Percentiles rank a stretch among this genome's conserved stretches.
phyloP scores from a whole-genome alignment of 345 rosid species.

The Eucalyptus polybractea region DNA sequence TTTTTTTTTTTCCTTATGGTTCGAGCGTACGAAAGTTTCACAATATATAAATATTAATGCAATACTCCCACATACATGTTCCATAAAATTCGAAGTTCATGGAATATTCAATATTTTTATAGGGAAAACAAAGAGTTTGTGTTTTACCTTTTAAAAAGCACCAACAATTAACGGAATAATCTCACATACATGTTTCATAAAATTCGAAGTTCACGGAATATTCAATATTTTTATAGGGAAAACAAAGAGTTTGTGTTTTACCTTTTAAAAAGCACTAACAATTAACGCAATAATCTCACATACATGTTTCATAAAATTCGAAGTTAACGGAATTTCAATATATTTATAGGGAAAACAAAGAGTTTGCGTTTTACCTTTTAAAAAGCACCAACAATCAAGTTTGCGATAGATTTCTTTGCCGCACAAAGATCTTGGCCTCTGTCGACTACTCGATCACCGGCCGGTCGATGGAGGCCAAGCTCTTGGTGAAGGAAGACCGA shows the following conservation, averaged over 20 bases:
- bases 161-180: too few species aligned
- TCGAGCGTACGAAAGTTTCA: not conserved
- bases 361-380: too few species aligned
- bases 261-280: too few species aligned
- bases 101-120: too few species aligned
- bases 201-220: too few species aligned
- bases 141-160: not conserved
- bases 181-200: not conserved
- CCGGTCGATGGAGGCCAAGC: too few species aligned
- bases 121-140: not conserved
- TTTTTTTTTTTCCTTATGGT: not conserved
- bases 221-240: too few species aligned
- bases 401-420: too few species aligned
- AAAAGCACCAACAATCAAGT: too few species aligned
- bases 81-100: fast-evolving
- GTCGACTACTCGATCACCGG: fast-evolving
- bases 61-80: not conserved
- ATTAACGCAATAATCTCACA: not conserved
- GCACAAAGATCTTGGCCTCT: too few species aligned
- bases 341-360: not conserved
- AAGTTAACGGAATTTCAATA: fast-evolving
- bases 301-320: too few species aligned
- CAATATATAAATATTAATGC: not conserved
- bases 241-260: not conserved
- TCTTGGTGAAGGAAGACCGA: too few species aligned